Evolutionary conservation across 2,329 filamentous ascomycete species (phyloP).

Genomic region (Arthroderma sp.): DNA sequence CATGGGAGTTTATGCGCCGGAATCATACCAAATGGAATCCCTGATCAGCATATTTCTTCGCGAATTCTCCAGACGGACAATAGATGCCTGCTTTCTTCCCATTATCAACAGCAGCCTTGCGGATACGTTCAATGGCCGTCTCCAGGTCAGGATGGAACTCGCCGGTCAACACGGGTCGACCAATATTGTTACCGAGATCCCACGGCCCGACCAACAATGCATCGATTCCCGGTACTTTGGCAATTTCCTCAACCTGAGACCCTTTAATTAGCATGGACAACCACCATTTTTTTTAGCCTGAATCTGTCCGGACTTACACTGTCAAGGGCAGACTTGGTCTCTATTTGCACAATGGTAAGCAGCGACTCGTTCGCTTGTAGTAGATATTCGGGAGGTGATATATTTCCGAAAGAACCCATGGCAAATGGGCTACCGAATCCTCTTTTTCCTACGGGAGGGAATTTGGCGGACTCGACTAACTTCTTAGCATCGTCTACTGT

Average conservation of each 20-base stretch:
- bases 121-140: slow-evolving; percentile 39
- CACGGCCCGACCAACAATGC: slow-evolving; percentile 43
- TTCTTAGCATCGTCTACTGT: slow-evolving; percentile 40
- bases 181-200: slow-evolving; percentile 46
- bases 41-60: slow-evolving; percentile 38
- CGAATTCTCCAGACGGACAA: slow-evolving; percentile 39
- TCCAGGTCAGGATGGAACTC: slow-evolving; percentile 38
- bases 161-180: slow-evolving; percentile 36
- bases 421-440: slow-evolving; percentile 46
- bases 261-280: not conserved
- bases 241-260: slow-evolving; percentile 35
- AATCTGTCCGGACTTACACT: slow-evolving; percentile 14
- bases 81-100: slow-evolving; percentile 45
- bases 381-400: slow-evolving; percentile 35
- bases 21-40: slow-evolving; percentile 43
- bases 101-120: slow-evolving; percentile 37
- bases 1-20: not conserved
- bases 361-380: slow-evolving; percentile 42
- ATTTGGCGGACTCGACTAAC: slow-evolving; percentile 41
- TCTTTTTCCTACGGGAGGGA: slow-evolving; percentile 41
- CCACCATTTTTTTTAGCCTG: not conserved
- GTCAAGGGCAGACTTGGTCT: slow-evolving; percentile 29
- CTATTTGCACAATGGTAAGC: slow-evolving; percentile 36
- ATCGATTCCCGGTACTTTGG: slow-evolving; percentile 40
- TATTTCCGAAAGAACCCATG: slow-evolving; percentile 29